Base-by-base conservation (phyloP, 192 early-diverging fungal species). In the Backusella macrospora region DNA sequence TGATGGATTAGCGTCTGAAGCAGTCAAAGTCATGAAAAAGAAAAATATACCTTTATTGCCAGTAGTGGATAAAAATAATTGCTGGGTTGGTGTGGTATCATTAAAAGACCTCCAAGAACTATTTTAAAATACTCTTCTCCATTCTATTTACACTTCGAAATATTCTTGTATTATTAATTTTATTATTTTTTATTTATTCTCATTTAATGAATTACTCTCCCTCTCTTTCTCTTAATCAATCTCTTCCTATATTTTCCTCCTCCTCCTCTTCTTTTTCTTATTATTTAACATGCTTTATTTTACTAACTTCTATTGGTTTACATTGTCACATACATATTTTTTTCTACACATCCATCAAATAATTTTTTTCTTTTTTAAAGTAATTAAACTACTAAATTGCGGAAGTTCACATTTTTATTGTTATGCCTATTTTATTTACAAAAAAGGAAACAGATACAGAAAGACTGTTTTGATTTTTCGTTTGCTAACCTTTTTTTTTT, bases 81-180 rank as follows among this genome's bases (percentile, higher is more conserved):
- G 64, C 1, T 78, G 73, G 63, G 62, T 63, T 21, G 82, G 82
- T 29, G 76, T 83, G 12, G 70, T 77, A 4, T 81, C 80, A 9
- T 46, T 70, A 47, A 81, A 76, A n/a, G 72, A 81, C 42, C 64
- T 84, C 23, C 70, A 75, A 66, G 76, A 77, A 34, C 70, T 77
- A 7, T 72, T 77, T 44, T 77, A 47, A 72, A 48, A 1, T 1
- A 14, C 10, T 8, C 18, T 21, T 39, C 0, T 68, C 49, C 10
- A 23, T 14, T 70, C 15, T 55, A 23, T 59, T 4, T 59, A 23
- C 52, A 59, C 18, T 59, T 59, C 16, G 64, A 65, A 65, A 64
- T 9, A 3, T 52, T 23, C 52, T 26, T 59, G 52, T 59, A 59
- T 59, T 59, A 15, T 70, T 37, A 18, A 14, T 68, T 65, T 70